phyloP scores from a whole-genome alignment of 1,139 yeast species.

The Protomyces gravidus region DNA sequence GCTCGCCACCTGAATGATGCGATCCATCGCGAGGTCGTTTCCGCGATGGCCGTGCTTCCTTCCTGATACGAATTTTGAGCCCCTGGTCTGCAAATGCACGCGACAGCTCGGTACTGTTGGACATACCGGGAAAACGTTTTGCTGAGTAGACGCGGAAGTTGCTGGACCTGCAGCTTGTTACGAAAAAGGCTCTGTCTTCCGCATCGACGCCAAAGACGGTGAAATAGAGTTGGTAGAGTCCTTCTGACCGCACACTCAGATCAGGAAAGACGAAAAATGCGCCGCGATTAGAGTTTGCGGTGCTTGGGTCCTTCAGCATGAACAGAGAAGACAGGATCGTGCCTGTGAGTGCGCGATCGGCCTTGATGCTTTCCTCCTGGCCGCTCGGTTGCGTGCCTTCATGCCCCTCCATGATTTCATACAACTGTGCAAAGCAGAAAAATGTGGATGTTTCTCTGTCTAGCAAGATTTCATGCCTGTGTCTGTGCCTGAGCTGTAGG shows the following conservation, averaged over 20 bases:
- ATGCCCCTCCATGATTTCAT: slow-evolving; percentile 1
- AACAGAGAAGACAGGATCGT: slow-evolving; percentile 14
- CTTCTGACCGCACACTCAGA: slow-evolving; percentile 42
- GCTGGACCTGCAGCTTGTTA: slow-evolving; percentile 34
- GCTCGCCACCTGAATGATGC: neutral
- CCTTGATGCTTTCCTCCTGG: neutral
- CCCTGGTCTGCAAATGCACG: slow-evolving; percentile 26
- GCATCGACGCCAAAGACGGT: slow-evolving; percentile 35
- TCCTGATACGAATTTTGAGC: slow-evolving; percentile 21
- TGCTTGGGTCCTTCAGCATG: slow-evolving; percentile 11
- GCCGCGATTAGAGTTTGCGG: slow-evolving; percentile 10
- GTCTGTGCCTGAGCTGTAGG: slow-evolving; percentile 9
- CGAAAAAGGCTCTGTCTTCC: neutral
- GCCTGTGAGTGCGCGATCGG: slow-evolving; percentile 8
- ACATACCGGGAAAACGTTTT: slow-evolving; percentile 42
- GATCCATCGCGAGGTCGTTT: neutral
- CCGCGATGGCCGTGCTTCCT: slow-evolving; percentile 16
- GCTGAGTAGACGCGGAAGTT: slow-evolving; percentile 42
- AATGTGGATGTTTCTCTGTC: slow-evolving; percentile 16
- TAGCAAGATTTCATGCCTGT: neutral
- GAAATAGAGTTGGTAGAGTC: slow-evolving; percentile 39
- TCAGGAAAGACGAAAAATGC: slow-evolving; percentile 41
- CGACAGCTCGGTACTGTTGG: slow-evolving; percentile 23
- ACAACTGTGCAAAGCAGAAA: slow-evolving; percentile 6
- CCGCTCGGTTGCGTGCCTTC: neutral